phyloP scores from a whole-genome alignment of 345 rosid genomes.

The Eucalyptus viminalis region DNA sequence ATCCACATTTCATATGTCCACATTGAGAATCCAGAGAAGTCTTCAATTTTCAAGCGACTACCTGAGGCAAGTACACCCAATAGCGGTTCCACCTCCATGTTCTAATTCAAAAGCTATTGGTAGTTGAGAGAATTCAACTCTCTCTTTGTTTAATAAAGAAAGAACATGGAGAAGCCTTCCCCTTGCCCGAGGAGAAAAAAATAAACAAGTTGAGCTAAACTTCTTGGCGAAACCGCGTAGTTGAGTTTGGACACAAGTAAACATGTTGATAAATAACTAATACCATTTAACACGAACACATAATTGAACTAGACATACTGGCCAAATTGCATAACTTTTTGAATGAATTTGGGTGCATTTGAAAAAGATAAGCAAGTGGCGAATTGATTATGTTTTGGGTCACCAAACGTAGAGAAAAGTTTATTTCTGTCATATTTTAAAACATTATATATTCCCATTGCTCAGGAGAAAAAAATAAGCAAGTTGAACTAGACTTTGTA shows the following conservation, averaged over 20 bases:
- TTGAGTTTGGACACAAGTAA: not conserved
- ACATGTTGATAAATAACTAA: not conserved
- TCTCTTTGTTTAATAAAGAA: not conserved
- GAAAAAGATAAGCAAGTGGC: not conserved
- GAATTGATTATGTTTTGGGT: not conserved
- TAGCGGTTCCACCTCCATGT: not conserved
- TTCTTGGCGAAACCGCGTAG: no score
- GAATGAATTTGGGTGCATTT: not conserved
- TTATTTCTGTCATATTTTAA: not conserved
- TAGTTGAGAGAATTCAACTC: no score
- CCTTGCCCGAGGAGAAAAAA: not conserved
- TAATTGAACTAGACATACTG: not conserved
- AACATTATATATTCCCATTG: no score
- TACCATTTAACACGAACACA: rapidly evolving
- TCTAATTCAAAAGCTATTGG: not conserved
- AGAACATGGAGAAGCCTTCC: not conserved
- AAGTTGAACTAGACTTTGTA: not conserved
- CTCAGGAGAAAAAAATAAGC: no score
- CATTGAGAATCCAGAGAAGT: no score
- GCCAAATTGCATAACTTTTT: not conserved
- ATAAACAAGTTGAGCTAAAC: not conserved
- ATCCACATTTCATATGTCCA: no score
- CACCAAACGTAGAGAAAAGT: not conserved
- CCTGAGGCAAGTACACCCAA: not conserved
- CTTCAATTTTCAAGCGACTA: no score